Base-by-base conservation (phyloP, 179 eudicot genomes). In the Carnegiea gigantea region DNA sequence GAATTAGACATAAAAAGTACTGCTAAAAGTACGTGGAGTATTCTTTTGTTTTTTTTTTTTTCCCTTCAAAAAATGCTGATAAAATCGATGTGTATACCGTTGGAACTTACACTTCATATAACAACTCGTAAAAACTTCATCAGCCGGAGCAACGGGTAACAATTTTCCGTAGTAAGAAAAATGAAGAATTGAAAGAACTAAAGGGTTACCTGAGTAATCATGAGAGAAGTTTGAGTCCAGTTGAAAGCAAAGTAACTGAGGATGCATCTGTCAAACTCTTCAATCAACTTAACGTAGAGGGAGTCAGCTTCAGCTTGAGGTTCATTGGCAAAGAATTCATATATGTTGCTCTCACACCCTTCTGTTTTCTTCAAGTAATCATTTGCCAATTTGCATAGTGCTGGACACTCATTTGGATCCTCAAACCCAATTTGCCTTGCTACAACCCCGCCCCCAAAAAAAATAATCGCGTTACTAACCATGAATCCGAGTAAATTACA, bases 401-500 rank as follows among this genome's bases (percentile, higher is more conserved):
- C 77, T 17, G 93, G 91, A 74, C 93, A 93, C 79, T 95, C 98
- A 18, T 83, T 88, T 68, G 84, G 90, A 87, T 95, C 93, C 21
- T 85, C 87, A 59, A 93, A 89, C 73, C 98, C 98, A 46, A 95
- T 84, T 86, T 95, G 98, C 88, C 98, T 90, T 2, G 96, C 98
- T 95, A 83, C 85, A 84, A 1, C 10, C 15, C 36, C 36, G 2
- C 36, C 36, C 36, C 36, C 36, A 33, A 0, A 33, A 33, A 33
- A n/a, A 5, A 64, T 64, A n/a, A n/a, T n/a, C 0, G 20, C 24
- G 15, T 67, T 13, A 9, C 53, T 4, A 49, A 49, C 10, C 14
- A 49, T 6, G 10, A 49, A 6, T 9, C 10, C 10, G 14, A 49
- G 14, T 49, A 49, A 49, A 49, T 9, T 49, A 9, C 53, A 49